Base-by-base conservation (phyloP, 192 early-diverging fungal species). In the Blastocladiella britannica region DNA sequence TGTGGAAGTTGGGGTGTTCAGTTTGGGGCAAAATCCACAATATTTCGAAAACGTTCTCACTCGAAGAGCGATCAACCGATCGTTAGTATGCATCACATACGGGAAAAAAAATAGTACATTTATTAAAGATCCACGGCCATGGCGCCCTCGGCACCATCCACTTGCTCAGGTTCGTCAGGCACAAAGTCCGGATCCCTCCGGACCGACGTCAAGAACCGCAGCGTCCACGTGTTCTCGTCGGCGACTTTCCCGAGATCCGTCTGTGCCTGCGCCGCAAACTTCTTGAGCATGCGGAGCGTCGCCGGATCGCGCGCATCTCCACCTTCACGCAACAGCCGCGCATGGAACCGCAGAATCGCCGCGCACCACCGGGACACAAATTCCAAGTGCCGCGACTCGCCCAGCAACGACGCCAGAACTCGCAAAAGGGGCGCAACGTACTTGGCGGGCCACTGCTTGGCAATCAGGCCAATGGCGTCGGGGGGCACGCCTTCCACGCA, bases 281-380 rank as follows among this genome's bases (percentile, higher is more conserved):
- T 47, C 37, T 47, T 47, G 15, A 47, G 4, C 37, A 47, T 2
- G 2, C 37, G 37, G 15, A 47, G 4, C 2, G 37, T 20, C 15
- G 37, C 37, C 6, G 28, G 12, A n/a, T 29, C 29, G 20, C 55
- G 7, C 24, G 55, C 55, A 15, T 27, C 55, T 20, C 55, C 28
- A 64, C 25, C 23, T 18, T 64, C 53, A 56, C 68, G 68, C 31
- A 81, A 53, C 31, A 59, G 70, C 37, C 64, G 63, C 15, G 73
- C 86, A 66, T 97, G 90, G 55, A 77, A 73, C 24, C 74, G 75
- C 56, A 96, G 63, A 29, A 97, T 60, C 1, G 72, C 72, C 1
- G 72, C 82, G 43, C 80, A 67, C 92, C 92, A 99, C 31, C 80
- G 67, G 62, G 96, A 65, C 57, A 89, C 80, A 66, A 88, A 89